Percentiles rank a stretch among this genome's conserved stretches.
Conservation (phyloP, 2,329 filamentous ascomycete genomes). For the Fusarium denticulatum region DNA sequence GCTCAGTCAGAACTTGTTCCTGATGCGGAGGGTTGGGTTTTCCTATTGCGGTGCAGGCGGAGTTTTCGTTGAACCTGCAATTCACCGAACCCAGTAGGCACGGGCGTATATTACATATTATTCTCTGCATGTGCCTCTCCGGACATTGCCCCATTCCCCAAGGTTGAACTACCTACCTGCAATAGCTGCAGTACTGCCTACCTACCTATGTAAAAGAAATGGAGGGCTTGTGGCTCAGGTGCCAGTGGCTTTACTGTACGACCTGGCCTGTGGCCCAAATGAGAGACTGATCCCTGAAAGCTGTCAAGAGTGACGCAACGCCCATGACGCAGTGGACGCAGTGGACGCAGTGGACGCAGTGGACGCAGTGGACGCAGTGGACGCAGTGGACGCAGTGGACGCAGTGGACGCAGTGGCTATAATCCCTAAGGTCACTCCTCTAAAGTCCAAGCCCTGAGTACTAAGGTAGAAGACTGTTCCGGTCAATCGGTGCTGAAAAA, state of each 20-base stretch:
- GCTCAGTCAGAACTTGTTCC: background rate
- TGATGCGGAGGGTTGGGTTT: background rate
- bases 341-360: slow-evolving; percentile 31
- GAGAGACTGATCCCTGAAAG: slow-evolving; percentile 29
- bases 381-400: too few relatives aligned
- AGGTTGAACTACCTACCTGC: background rate
- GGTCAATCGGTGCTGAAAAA: background rate
- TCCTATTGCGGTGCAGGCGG: background rate
- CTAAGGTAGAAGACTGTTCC: background rate
- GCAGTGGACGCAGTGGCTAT: slow-evolving; percentile 20
- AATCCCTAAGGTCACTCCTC: background rate
- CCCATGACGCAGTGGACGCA: slow-evolving; percentile 9
- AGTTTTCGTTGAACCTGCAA: background rate
- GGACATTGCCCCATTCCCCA: background rate
- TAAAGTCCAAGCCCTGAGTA: background rate
- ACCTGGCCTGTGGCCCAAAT: background rate
- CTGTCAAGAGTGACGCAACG: slow-evolving; percentile 31
- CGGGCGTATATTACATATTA: background rate
- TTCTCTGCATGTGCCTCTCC: background rate
- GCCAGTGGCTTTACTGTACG: background rate
- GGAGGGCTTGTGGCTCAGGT: background rate
- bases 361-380: slow-evolving; percentile 31
- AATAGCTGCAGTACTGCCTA: background rate
- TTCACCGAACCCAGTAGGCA: background rate
- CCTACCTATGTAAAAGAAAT: background rate